These are phyloP conservation scores for Raffaelea albimanens DNA, from an alignment of 2,329 filamentous ascomycete genomes.

Conservation along the genomic window DNA sequence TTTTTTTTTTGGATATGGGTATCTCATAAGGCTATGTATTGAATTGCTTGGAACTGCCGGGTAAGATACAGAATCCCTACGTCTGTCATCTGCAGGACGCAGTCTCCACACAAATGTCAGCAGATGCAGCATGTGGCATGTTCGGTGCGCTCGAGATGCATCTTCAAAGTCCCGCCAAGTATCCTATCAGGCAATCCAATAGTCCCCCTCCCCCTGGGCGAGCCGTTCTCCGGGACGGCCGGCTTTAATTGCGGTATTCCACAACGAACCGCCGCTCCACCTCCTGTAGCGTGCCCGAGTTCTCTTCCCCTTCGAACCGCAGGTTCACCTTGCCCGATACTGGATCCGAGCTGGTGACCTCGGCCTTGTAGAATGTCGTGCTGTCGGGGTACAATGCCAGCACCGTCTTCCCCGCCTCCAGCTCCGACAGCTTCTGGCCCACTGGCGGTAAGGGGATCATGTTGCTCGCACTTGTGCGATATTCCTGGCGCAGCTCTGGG, in stretches of 20 bases:
- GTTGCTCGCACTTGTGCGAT: slow-evolving; percentile 61
- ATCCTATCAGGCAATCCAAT: too few species aligned
- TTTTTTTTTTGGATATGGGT: too few species aligned
- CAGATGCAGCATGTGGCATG: too few species aligned
- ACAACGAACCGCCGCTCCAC: slow-evolving; percentile 70
- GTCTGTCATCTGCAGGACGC: too few species aligned
- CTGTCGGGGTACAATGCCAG: slow-evolving; percentile 75
- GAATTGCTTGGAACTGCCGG: too few species aligned
- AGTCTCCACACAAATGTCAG: too few species aligned
- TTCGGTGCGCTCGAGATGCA: too few species aligned
- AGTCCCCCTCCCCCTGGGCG: too few species aligned
- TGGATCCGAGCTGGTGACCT: slow-evolving; percentile 61
- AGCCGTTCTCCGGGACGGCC: too few species aligned
- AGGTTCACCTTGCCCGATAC: slow-evolving; percentile 46
- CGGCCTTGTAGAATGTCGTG: slow-evolving; percentile 77
- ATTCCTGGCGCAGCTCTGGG: slow-evolving; percentile 55
- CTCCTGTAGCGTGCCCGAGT: slow-evolving; percentile 61
- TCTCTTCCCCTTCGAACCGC: slow-evolving; percentile 73
- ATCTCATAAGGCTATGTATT: too few species aligned
- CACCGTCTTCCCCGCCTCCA: slow-evolving; percentile 61
- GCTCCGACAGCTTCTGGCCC: slow-evolving; percentile 43
- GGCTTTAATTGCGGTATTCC: slow-evolving; percentile 44
- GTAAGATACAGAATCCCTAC: too few species aligned
- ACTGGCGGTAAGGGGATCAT: slow-evolving; percentile 66
- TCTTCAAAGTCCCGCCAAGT: too few species aligned